phyloP scores from a whole-genome alignment of 306 rosid species.

The Rosa rugosa region DNA sequence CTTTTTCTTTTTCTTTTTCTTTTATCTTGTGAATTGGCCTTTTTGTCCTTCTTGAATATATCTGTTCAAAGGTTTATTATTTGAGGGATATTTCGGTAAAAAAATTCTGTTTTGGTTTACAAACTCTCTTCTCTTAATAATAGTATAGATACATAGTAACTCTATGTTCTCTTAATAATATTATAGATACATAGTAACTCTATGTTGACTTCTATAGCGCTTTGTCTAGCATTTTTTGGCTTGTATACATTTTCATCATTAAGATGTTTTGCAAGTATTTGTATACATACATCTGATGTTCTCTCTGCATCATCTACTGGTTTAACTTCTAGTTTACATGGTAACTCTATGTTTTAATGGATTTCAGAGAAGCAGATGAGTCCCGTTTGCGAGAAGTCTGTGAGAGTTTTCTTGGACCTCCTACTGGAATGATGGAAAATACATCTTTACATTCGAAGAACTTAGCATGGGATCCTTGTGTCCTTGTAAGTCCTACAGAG shows the following conservation, averaged over 20 bases:
- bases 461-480: conserved; percentile 87
- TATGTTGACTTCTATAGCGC: background rate
- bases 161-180: too few species aligned
- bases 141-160: too few species aligned
- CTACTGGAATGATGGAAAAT: conserved; percentile 84
- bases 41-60: too few species aligned
- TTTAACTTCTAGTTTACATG: background rate
- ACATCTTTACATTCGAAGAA: conserved; percentile 51
- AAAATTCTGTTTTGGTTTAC: too few species aligned
- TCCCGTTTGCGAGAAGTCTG: conserved; percentile 93
- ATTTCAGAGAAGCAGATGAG: conserved; percentile 96
- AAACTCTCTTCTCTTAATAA: too few species aligned
- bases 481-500: conserved; percentile 59
- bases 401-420: conserved; percentile 97
- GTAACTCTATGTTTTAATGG: conserved; percentile 9
- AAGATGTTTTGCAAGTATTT: background rate
- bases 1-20: too few species aligned
- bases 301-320: background rate
- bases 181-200: background rate
- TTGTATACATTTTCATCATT: background rate
- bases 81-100: too few species aligned
- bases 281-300: background rate
- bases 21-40: too few species aligned
- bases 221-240: background rate
- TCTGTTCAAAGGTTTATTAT: too few species aligned